Evolutionary conservation across 2,329 filamentous ascomycete species (phyloP).

Genomic region (Apiospora marii): DNA sequence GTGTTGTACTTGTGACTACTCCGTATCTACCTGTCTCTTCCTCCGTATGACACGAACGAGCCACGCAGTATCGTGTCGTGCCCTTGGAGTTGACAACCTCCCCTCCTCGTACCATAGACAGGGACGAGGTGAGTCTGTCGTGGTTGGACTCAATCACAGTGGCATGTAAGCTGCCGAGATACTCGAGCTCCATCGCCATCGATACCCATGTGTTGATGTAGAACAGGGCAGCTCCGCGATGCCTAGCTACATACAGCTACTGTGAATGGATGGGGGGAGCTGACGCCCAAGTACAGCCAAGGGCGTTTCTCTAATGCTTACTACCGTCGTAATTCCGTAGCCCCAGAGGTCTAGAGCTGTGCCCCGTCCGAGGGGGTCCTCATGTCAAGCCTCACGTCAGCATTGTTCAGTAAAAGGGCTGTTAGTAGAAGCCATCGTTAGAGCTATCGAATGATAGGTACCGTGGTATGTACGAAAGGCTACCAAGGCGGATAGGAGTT

Average conservation of each 20-base stretch:
- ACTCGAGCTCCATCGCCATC: not conserved
- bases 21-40: not conserved
- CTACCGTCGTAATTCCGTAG: not conserved
- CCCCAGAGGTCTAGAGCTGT: not conserved
- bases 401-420: not conserved
- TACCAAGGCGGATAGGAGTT: not conserved
- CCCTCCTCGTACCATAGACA: not conserved
- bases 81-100: too few relatives aligned
- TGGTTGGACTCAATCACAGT: not conserved
- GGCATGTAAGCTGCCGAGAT: not conserved
- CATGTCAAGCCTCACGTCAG: conserved; percentile 15
- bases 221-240: not conserved
- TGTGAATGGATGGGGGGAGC: not conserved
- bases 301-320: not conserved
- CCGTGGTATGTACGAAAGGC: not conserved
- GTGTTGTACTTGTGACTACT: not conserved
- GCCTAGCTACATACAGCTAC: not conserved
- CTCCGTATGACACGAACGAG: not conserved
- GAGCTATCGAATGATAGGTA: conserved; percentile 8
- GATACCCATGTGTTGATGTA: not conserved
- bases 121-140: not conserved
- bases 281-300: not conserved
- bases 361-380: conserved; percentile 3
- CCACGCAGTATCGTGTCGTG: not conserved
- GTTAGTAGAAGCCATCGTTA: conserved; percentile 11